Conservation (phyloP, 306 rosid genomes). For the Quercus suber region DNA sequence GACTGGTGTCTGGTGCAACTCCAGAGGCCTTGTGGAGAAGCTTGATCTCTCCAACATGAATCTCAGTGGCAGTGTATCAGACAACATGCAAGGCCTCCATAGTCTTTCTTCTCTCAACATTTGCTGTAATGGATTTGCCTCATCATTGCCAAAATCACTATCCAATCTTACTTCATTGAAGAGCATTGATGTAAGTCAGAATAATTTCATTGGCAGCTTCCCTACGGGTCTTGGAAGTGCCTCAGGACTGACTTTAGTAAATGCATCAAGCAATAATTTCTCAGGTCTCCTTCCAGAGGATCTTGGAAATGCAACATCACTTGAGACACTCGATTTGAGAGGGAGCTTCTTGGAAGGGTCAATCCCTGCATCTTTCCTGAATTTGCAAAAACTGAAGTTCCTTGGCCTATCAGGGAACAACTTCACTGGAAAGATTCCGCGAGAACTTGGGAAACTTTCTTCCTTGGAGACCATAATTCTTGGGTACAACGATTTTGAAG, state of each 20-base stretch:
- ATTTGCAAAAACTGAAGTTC: conserved; percentile 64
- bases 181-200: conserved; percentile 78
- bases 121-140: conserved; percentile 55
- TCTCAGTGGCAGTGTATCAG: conserved; percentile 61
- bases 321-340: conserved; percentile 70
- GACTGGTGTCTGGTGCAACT: conserved; percentile 76
- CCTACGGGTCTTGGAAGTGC: conserved; percentile 69
- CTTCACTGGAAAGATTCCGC: conserved; percentile 66
- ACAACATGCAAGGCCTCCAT: conserved; percentile 48
- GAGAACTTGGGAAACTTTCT: conserved; percentile 55
- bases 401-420: conserved; percentile 87
- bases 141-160: conserved; percentile 54
- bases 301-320: conserved; percentile 67
- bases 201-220: conserved; percentile 67
- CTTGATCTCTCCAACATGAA: conserved; percentile 84
- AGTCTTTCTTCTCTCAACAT: conserved; percentile 55
- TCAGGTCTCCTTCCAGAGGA: conserved; percentile 70
- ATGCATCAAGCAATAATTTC: conserved; percentile 80
- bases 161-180: conserved; percentile 52
- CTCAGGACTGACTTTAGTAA: conserved; percentile 47
- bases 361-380: conserved; percentile 57
- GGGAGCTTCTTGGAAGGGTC: conserved; percentile 81
- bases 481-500: conserved; percentile 76
- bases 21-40: conserved; percentile 49
- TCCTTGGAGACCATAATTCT: conserved; percentile 73